Evolutionary conservation across 1,139 yeast genomes (phyloP).

Genomic region (Geotrichum australiense): DNA sequence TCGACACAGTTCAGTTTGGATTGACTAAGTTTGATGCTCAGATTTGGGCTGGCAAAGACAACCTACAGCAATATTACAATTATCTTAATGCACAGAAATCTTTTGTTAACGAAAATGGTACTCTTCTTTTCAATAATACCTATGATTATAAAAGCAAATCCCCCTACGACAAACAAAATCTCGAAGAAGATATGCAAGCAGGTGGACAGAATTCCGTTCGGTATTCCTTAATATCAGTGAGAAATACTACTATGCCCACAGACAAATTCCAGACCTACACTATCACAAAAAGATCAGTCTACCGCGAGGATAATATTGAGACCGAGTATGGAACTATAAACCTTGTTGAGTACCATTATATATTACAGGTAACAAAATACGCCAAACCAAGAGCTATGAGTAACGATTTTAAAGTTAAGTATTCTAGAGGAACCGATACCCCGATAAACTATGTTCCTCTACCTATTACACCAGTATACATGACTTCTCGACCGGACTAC

Average conservation of each 20-base stretch:
- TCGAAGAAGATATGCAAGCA: constrained; percentile 8
- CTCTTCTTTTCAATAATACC: constrained; percentile 14
- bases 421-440: constrained; percentile 4
- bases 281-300: constrained; percentile 16
- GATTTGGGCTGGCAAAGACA: constrained; percentile 1
- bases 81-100: constrained; percentile 6
- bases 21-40: constrained; percentile 10
- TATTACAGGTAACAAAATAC: constrained; percentile 7
- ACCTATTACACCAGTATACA: constrained; percentile 16
- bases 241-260: constrained; percentile 10
- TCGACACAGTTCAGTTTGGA: constrained; percentile 12
- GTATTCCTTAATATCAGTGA: constrained; percentile 10
- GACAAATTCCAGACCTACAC: constrained; percentile 14
- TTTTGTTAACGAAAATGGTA: constrained; percentile 11
- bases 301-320: constrained; percentile 2
- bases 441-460: constrained; percentile 2
- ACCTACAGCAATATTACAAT: constrained; percentile 9
- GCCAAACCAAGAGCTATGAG: constrained; percentile 5
- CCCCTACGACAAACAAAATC: constrained; percentile 2
- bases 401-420: constrained; percentile 8
- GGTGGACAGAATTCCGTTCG: constrained; percentile 10
- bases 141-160: constrained; percentile 12
- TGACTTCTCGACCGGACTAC: constrained; percentile 5
- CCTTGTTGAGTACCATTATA: constrained; percentile 16
- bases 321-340: constrained; percentile 14